phyloP scores from a whole-genome alignment of 2,329 filamentous ascomycete species.

The Penicillium sp. region DNA sequence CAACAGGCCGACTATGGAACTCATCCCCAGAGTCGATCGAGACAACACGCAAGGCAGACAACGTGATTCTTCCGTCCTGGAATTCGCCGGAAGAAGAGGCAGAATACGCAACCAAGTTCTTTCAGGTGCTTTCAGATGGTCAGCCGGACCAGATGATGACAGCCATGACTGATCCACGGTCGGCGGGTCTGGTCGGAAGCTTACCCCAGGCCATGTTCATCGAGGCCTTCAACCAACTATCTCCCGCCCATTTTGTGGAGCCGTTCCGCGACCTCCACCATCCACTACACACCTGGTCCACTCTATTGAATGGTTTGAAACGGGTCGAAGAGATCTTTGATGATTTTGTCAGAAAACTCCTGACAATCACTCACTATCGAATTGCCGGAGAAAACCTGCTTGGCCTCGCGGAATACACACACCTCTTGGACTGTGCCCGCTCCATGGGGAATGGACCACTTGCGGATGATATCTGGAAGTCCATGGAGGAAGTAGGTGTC shows the following conservation, averaged over 20 bases:
- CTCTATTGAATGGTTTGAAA: conserved; percentile 43
- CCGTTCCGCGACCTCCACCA: conserved; percentile 48
- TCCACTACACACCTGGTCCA: conserved; percentile 50
- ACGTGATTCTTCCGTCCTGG: conserved; percentile 6
- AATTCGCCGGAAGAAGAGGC: conserved; percentile 12
- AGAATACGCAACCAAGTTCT: conserved; percentile 18
- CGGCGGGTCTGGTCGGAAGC: conserved; percentile 27
- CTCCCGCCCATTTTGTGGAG: conserved; percentile 54
- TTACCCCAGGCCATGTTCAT: conserved; percentile 60
- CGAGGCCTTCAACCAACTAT: conserved; percentile 61
- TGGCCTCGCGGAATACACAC: conserved; percentile 50
- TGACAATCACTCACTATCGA: conserved; percentile 39
- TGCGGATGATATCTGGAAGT: conserved; percentile 49
- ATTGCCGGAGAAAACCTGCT: conserved; percentile 36
- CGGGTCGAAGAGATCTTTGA: conserved; percentile 39
- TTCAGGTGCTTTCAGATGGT: conserved; percentile 31
- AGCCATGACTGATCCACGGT: conserved; percentile 33
- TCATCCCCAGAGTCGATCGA: neutral
- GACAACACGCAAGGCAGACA: neutral
- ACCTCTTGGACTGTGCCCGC: conserved; percentile 53
- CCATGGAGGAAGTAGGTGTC: conserved; percentile 32
- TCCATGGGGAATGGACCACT: conserved; percentile 46
- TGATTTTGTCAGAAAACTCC: conserved; percentile 40
- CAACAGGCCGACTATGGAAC: neutral
- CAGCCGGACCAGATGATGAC: conserved; percentile 43